A percentile compares a stretch with the other conserved stretches of the same genome.
Evolutionary conservation across 768 basidiomycete species (phyloP).

Genomic region (Daedaleopsis nitida): DNA sequence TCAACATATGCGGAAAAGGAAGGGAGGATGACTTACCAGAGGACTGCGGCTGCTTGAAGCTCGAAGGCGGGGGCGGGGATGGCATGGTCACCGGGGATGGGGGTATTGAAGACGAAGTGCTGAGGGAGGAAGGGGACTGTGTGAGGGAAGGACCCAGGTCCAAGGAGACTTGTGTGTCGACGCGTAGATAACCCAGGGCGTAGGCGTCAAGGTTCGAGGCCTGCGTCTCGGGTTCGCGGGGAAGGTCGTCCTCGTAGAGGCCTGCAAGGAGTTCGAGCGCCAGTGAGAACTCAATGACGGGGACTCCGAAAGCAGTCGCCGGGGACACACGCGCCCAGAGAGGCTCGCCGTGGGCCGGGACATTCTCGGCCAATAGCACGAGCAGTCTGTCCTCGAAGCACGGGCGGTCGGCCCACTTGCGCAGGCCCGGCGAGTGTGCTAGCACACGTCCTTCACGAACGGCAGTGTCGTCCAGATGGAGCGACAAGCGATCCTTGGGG

Average conservation of each 20-base stretch:
- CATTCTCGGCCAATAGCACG: constrained; percentile 48
- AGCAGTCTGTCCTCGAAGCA: constrained; percentile 74
- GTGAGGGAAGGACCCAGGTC: constrained; percentile 14
- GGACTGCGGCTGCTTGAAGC: constrained; percentile 1
- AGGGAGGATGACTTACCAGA: constrained; percentile 3
- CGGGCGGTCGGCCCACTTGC: constrained; percentile 70
- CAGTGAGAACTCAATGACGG: constrained; percentile 72
- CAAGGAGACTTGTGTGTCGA: constrained; percentile 15
- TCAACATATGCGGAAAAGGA: neutral
- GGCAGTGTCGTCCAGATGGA: constrained; percentile 37
- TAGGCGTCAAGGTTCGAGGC: constrained; percentile 5
- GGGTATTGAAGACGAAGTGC: constrained; percentile 6
- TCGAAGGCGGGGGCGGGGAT: constrained; percentile 6
- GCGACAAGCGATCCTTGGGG: constrained; percentile 22
- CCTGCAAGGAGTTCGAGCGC: constrained; percentile 66
- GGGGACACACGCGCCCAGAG: constrained; percentile 38
- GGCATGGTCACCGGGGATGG: constrained; percentile 10
- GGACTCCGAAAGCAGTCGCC: constrained; percentile 58
- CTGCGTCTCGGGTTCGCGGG: constrained; percentile 17
- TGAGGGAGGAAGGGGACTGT: constrained; percentile 10
- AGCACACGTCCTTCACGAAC: constrained; percentile 35
- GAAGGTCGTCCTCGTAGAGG: constrained; percentile 34
- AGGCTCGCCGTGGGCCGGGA: constrained; percentile 29
- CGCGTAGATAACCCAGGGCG: constrained; percentile 14
- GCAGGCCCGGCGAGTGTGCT: constrained; percentile 54